Base-by-base conservation (phyloP, 2,329 filamentous ascomycete genomes). In the Dactylellina parvicollis region DNA sequence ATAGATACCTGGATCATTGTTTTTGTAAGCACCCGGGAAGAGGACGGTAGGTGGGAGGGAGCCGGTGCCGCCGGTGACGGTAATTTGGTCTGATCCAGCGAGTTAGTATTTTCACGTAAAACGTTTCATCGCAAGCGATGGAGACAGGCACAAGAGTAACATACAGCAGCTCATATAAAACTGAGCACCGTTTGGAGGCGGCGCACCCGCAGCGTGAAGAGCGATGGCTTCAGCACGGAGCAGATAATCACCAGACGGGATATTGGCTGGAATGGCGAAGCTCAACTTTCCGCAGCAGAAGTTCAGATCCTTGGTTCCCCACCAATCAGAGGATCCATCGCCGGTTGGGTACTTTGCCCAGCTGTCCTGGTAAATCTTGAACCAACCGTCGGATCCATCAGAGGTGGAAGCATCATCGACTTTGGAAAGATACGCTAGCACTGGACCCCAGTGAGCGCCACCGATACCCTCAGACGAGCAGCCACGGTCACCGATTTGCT, bases 211-310 rank as follows among this genome's bases (percentile, higher is more conserved):
- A 28, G 85, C 84, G 79, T 87, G 85, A 44, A 86, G 80, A 4
- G 85, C 85, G 42, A 86, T 81, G 38, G 84, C 81, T 80, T 87
- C 85, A 42, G 84, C 83, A 56, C 85, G 82, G 78, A 87, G 80
- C 34, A 87, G 82, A 75, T 87, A 87, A 59, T 86, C 81, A 42
- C 85, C 86, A 1, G 83, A 80, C 2, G 85, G 83, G 67, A 87
- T 82, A 79, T 83, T 84, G 30, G 80, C 76, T 42, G 85, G 85
- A 67, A 87, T 79, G 72, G 79, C 80, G 36, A 73, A 73, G 60
- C 34, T 73, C 9, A 73, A 40, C 81, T 83, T 85, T 36, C 84
- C 81, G 61, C 80, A 82, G 66, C 80, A 80, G 74, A 64, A 76
- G 74, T 81, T 81, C 59, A 82, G 75, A 47, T 77, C 75, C 55